A percentile compares a stretch with the other conserved stretches of the same genome.
These are phyloP conservation scores for Arachis monticola DNA, from an alignment of 331 rosid genomes.

Conservation along the genomic window DNA sequence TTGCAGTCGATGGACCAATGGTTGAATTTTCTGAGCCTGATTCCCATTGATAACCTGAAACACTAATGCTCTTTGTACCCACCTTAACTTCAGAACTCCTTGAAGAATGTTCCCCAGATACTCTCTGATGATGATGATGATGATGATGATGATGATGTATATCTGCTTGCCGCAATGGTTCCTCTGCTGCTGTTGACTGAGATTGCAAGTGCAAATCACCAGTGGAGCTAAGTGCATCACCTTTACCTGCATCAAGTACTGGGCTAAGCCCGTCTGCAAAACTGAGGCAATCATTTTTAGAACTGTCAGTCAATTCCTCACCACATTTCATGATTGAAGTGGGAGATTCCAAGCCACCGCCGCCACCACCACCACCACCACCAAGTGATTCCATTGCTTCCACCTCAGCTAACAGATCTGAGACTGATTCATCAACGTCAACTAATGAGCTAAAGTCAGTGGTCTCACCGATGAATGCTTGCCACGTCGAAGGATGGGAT, in stretches of 20 bases:
- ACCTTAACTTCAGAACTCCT: constrained; percentile 58
- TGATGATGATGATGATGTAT: constrained; percentile 52
- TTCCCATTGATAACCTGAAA: constrained; percentile 53
- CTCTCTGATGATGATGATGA: constrained; percentile 21
- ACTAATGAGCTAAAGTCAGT: constrained; percentile 55
- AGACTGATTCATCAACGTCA: constrained; percentile 73
- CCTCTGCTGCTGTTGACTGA: constrained; percentile 57
- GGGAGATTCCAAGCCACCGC: constrained; percentile 75
- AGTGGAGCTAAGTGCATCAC: constrained; percentile 82
- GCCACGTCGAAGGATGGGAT: constrained; percentile 71
- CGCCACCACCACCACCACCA: constrained; percentile 50
- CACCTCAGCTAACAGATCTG: constrained; percentile 97
- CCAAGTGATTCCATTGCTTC: constrained; percentile 95
- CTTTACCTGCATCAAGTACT: constrained; percentile 73
- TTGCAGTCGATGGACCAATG: constrained; percentile 41
- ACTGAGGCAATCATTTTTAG: constrained; percentile 71
- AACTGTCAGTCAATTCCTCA: constrained; percentile 63
- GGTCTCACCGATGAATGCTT: constrained; percentile 64
- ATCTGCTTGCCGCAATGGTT: constrained; percentile 47
- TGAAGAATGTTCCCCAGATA: constrained; percentile 53
- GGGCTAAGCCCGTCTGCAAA: constrained; percentile 73
- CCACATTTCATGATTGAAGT: constrained; percentile 68
- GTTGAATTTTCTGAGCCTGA: constrained; percentile 47
- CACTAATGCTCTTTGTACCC: constrained; percentile 49
- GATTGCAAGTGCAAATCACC: constrained; percentile 62